phyloP scores from a whole-genome alignment of 2,329 filamentous ascomycete species.

The Fusarium albosuccineum region DNA sequence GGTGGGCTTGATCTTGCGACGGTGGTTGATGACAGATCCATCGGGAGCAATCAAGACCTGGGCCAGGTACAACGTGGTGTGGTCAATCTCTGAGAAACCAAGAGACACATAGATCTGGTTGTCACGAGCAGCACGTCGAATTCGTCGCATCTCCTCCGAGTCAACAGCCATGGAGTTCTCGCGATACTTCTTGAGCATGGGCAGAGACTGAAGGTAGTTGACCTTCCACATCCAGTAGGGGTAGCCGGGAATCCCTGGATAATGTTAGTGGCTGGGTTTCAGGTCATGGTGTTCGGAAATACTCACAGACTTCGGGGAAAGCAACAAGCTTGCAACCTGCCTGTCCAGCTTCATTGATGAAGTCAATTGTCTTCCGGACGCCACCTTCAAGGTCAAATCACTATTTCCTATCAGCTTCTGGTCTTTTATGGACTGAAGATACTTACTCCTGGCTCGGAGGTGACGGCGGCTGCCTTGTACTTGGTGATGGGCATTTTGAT shows the following conservation, averaged over 20 bases:
- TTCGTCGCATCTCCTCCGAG: slow-evolving; percentile 59
- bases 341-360: slow-evolving; percentile 68
- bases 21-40: slow-evolving; percentile 60
- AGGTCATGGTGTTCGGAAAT: rapidly evolving
- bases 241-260: slow-evolving; percentile 63
- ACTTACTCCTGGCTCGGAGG: slow-evolving; percentile 38
- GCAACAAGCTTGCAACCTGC: slow-evolving; percentile 67
- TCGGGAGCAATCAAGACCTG: slow-evolving; percentile 65
- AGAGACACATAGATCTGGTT: slow-evolving; percentile 61
- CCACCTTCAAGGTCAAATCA: slow-evolving; percentile 70
- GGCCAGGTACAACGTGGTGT: slow-evolving; percentile 60
- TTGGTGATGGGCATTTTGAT: slow-evolving; percentile 40
- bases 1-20: slow-evolving; percentile 65
- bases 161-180: slow-evolving; percentile 52
- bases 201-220: slow-evolving; percentile 49
- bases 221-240: slow-evolving; percentile 57
- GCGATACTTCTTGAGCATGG: slow-evolving; percentile 54
- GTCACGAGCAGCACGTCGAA: slow-evolving; percentile 56
- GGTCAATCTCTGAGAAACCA: slow-evolving; percentile 63
- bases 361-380: slow-evolving; percentile 67
- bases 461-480: slow-evolving; percentile 44
- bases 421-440: rapidly evolving
- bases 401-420: slow-evolving; percentile 17
- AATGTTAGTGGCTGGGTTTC: rapidly evolving
- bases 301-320: slow-evolving; percentile 63